phyloP scores from a whole-genome alignment of 257 asterid species.

The Rauvolfia tetraphylla region DNA sequence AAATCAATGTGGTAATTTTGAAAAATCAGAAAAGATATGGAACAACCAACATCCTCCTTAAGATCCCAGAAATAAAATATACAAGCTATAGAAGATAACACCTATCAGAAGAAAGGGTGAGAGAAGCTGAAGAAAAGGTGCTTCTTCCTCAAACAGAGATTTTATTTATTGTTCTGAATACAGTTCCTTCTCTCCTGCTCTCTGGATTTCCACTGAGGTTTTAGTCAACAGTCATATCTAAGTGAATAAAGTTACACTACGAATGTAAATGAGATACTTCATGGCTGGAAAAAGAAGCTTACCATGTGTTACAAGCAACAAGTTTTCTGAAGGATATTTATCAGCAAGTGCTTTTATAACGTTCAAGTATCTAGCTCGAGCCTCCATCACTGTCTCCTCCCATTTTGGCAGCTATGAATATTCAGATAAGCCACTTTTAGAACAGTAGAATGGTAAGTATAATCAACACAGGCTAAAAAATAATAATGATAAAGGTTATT shows the following conservation, averaged over 20 bases:
- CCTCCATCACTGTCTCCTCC: slow-evolving; percentile 56
- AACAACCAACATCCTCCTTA: neutral
- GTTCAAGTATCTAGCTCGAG: slow-evolving; percentile 53
- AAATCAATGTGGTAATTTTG: neutral
- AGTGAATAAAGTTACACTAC: neutral
- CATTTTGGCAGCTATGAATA: slow-evolving; percentile 63
- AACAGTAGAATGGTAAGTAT: neutral
- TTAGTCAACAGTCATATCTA: neutral
- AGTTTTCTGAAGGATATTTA: slow-evolving; percentile 76
- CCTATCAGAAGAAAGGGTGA: neutral
- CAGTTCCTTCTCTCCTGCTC: too few relatives aligned
- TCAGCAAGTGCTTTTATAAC: slow-evolving; percentile 71
- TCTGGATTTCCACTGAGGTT: neutral
- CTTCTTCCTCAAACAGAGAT: neutral
- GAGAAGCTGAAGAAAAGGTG: neutral
- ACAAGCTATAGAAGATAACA: neutral
- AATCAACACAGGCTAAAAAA: neutral
- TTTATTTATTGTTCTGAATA: neutral
- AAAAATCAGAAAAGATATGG: neutral
- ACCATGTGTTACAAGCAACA: slow-evolving; percentile 90
- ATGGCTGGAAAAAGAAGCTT: slow-evolving; percentile 20
- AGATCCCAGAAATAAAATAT: neutral
- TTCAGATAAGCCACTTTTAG: slow-evolving; percentile 16
- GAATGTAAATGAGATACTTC: neutral
- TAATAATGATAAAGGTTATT: neutral